Evolutionary conservation across 129 eudicot genomes (phyloP), one percentile per base, ranked within the genome.

Genomic region (Chrysanthemum lavandulifolium): DNA sequence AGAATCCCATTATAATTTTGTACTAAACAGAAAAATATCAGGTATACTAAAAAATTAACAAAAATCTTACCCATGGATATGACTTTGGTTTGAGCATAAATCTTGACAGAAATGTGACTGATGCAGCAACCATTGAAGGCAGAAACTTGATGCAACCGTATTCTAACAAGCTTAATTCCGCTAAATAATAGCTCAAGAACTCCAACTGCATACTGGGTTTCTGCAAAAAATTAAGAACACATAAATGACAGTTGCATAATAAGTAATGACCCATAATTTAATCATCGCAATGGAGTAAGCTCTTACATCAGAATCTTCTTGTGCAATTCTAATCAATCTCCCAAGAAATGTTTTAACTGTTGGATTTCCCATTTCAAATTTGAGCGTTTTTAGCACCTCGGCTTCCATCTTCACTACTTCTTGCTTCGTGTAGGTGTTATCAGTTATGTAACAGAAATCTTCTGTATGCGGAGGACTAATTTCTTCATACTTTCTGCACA

Each of bases 121-220:
- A 82, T 50, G 98, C 98, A 66, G 98, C 96, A 18, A 88, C 73
- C 79, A 81, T 5, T 43, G 97, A 91, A 48, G 97, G 97, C 80
- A 84, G 63, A 81, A 88, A 86, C 77, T 82, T 80, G 61, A 92
- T 67, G 72, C 96, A 89, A 12, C 75, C 77, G 70, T 69, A 40
- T 40, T 40, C 47, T 40, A 40, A 40, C 47, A 40, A 40, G 47
- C 47, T 40, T 40, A 40, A 8, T 65, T 92, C 98, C 2, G 96
- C 95, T 45, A 92, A 60, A 79, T 89, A 92, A 76, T 61, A 83
- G n/a, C 85, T 76, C 81, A 86, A 72, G 78, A 86, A 88, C 67
- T 88, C 90, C 45, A 84, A 64, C 55, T 73, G 77, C 82, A 86
- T 76, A 69, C 65, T 76, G 15, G 85, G 83, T 21, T 40, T 53